Conservation (phyloP, 768 basidiomycete species). For the Chalciporus chontae region DNA sequence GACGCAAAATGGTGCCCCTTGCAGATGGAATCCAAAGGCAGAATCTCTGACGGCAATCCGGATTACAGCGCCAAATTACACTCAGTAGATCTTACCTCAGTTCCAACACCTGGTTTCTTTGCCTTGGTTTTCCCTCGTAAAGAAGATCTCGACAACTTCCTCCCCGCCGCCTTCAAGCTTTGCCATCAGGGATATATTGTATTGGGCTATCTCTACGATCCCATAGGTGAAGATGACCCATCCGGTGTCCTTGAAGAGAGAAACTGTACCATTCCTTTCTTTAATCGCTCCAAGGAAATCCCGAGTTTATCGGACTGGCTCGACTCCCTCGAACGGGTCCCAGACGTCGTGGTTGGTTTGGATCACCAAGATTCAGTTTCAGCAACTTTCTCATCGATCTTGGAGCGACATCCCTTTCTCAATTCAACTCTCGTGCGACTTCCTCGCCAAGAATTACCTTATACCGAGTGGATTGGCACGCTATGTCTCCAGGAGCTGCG, state of each 20-base stretch:
- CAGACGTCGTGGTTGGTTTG: constrained; percentile 35
- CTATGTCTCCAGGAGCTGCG: constrained; percentile 49
- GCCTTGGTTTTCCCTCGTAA: constrained; percentile 34
- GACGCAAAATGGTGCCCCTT: neutral
- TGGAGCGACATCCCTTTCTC: constrained; percentile 20
- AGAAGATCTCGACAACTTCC: constrained; percentile 33
- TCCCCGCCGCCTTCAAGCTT: constrained; percentile 36
- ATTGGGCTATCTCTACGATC: constrained; percentile 30
- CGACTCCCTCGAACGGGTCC: constrained; percentile 17
- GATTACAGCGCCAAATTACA: neutral
- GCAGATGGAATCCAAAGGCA: neutral
- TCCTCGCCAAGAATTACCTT: constrained; percentile 45
- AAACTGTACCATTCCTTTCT: constrained; percentile 19
- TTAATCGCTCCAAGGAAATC: constrained; percentile 9
- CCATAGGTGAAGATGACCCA: neutral
- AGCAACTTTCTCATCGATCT: constrained; percentile 16
- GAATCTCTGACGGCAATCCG: neutral
- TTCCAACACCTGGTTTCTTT: constrained; percentile 25
- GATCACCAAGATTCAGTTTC: constrained; percentile 28
- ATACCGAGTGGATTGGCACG: constrained; percentile 60
- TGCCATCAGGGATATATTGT: constrained; percentile 28
- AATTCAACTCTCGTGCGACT: constrained; percentile 40
- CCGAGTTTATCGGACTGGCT: constrained; percentile 31
- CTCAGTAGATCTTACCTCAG: neutral
- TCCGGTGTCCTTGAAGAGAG: constrained; percentile 7